Evolutionary conservation across 768 basidiomycete genomes (phyloP), one percentile per base, ranked within the genome.

Genomic region (Termitomyces sp.): DNA sequence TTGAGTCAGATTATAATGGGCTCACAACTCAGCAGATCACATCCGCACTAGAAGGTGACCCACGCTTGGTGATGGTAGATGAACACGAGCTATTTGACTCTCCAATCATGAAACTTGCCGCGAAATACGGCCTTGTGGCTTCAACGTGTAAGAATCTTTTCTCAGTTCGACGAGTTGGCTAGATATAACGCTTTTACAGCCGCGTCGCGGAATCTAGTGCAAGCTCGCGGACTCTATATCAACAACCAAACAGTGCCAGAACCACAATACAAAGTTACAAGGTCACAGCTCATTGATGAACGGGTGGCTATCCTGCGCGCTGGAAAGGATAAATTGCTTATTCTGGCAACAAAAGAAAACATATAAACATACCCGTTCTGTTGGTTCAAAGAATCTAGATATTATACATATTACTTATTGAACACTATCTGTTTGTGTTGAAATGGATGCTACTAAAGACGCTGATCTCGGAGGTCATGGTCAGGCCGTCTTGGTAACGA

Each of bases 301-400:
- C 78, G 75, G 50, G 65, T 93, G 7, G 83, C 79, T 18, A 79
- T 94, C 57, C 60, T 94, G 20, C 81, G 88, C 18, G 83, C 84
- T 39, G 92, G 92, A 4, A 91, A 88, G 68, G 85, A 87, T 60
- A 87, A 87, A 47, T 74, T 86, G 60, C 66, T 82, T 39, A 77
- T 91, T 41, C 63, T 93, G 9, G 80, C 69, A 36, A 28, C 24
- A 46, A 53, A 55, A 28, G 18, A 1, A 18, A 26, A 28, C 10
- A 10, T n/a, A 29, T 41, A 52, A 28, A 37, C 18, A 28, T 9
- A 12, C 6, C 18, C 18, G 1, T 36, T 18, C 7, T 13, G 8
- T 22, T n/a, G 47, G 26, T 31, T 2, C 10, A 31, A 26, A 2
- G 29, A 15, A 20, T 24, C 10, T 24, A 1, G 8, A 34, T 50